Base-by-base conservation (phyloP, 352 stramenopile genomes). In the Pythium rishiriense region DNA sequence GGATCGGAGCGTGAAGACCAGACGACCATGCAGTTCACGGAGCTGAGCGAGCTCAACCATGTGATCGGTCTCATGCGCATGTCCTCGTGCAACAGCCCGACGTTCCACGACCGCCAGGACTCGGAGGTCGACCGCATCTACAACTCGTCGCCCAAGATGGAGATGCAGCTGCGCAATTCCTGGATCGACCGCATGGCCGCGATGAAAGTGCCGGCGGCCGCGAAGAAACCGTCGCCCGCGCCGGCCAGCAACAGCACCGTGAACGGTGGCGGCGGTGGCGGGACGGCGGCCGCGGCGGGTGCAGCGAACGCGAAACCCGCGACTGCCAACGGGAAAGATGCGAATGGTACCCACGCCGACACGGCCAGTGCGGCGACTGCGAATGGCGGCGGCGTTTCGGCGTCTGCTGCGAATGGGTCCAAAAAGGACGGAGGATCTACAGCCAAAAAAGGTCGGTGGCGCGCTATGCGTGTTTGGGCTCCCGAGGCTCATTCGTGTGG, bases 91-190 rank as follows among this genome's bases (percentile, higher is more conserved):
- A 94, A 88, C 64, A 96, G 87, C 68, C 87, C 87, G 17, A 93
- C 83, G 39, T 96, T 96, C 73, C 87, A 96, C 63, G 87, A 96
- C 72, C 87, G 87, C 0, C 85, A 94, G 67, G 87, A 96, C 79
- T 96, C 87, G 60, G 87, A 96, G 73, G 85, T 96, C 28, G 87
- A 96, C 53, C 85, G 85, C 49, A 93, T 96, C 66, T 96, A 90
- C 74, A 96, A 94, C 64, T 93, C 85, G 61, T 96, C 87, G 55
- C 87, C 87, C 19, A 96, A 96, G 62, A 91, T 93, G 76, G 87
- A 93, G 60, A 79, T 85, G 64, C 83, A 93, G 66, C 62, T 94
- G 68, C 87, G 83, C 54, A 92, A 91, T 58, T 96, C 87, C 59
- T 96, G 87, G 87, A 91, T 96, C 65, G 87, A 96, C 66, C 88